Percentiles rank a stretch among this genome's conserved stretches.
Conservation (phyloP, 306 rosid genomes). For the Rosa rugosa region DNA sequence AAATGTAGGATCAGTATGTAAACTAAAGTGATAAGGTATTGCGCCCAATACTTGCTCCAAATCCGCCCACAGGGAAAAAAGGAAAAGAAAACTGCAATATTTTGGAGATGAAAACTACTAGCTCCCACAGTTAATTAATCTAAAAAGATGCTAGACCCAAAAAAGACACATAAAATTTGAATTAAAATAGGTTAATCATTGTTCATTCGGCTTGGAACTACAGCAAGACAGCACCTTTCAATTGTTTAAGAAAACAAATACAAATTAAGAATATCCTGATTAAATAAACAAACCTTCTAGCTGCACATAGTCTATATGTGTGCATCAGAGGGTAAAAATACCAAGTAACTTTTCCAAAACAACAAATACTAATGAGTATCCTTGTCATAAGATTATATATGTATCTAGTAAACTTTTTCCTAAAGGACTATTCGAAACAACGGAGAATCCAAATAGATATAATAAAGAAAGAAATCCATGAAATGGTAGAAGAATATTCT, state of each 20-base stretch:
- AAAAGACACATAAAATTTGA: neutral
- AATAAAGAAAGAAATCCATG: neutral
- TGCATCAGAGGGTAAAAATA: neutral
- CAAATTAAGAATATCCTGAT: neutral
- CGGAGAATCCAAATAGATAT: neutral
- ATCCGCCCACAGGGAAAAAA: no score
- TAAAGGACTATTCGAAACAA: neutral
- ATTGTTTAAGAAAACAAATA: neutral
- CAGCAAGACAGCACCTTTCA: neutral
- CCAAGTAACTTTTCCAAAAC: neutral
- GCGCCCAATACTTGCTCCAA: no score
- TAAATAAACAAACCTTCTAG: neutral
- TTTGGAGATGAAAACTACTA: no score
- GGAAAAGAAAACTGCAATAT: no score
- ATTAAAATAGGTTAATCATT: neutral
- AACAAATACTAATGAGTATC: neutral
- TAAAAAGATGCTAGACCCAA: neutral
- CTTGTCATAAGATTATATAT: neutral
- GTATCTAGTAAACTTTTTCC: neutral
- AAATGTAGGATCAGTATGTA: no score
- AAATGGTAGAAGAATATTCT: neutral
- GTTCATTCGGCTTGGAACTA: constrained; percentile 1
- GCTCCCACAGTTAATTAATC: neutral
- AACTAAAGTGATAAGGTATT: no score
- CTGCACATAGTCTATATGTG: neutral